Evolutionary conservation across 1,284 basidiomycete species (phyloP).

Genomic region (Ganoderma lingzhi): DNA sequence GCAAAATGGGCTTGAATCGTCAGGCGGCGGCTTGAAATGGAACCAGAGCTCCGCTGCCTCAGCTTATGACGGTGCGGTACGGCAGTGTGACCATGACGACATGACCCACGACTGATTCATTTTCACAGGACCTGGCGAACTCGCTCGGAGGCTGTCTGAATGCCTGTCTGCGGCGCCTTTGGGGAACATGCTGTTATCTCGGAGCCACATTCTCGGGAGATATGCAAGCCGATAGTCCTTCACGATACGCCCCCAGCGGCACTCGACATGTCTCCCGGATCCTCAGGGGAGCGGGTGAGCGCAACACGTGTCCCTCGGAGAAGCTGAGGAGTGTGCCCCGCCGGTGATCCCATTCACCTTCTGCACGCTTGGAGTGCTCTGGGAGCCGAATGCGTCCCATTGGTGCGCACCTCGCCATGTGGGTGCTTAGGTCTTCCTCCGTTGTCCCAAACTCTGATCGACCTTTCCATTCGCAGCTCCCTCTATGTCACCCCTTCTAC

Average conservation of each 20-base stretch:
- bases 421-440: constrained; percentile 14
- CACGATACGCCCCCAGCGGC: not conserved
- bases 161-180: constrained; percentile 17
- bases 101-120: constrained; percentile 12
- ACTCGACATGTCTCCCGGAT: constrained; percentile 7
- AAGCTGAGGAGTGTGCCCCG: constrained; percentile 2
- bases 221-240: not conserved
- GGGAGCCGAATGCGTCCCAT: constrained; percentile 10
- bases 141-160: constrained; percentile 6
- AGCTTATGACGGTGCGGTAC: constrained; percentile 6
- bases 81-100: constrained; percentile 30
- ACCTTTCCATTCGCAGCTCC: constrained; percentile 26
- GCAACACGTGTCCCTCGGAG: constrained; percentile 23
- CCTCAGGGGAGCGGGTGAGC: not conserved
- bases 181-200: constrained; percentile 17
- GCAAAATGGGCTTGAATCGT: not conserved
- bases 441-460: constrained; percentile 16
- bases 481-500: constrained; percentile 16
- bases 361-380: constrained; percentile 5
- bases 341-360: constrained; percentile 28
- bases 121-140: not conserved
- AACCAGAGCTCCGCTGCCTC: not conserved
- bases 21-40: not conserved
- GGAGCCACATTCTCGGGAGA: constrained; percentile 2
- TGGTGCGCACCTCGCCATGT: constrained; percentile 23